A percentile compares a stretch with the other conserved stretches of the same genome.
Evolutionary conservation across 106 monocot genomes (phyloP).

Genomic region (Dioscorea dumetorum): DNA sequence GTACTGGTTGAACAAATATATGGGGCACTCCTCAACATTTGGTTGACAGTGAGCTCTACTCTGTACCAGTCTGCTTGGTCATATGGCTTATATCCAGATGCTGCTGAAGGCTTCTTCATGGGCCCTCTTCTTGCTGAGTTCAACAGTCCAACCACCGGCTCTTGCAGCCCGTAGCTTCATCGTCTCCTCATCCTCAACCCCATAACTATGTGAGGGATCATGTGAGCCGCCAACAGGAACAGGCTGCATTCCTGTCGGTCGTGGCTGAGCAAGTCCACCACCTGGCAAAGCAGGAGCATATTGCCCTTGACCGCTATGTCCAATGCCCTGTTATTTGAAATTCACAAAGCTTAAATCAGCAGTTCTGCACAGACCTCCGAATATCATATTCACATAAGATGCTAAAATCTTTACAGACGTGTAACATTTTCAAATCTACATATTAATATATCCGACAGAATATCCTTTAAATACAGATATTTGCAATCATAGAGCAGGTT

Average conservation of each 20-base stretch:
- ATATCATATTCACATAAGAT: background rate
- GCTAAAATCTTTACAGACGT: background rate
- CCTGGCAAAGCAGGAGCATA: slow-evolving; percentile 65
- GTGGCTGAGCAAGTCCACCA: slow-evolving; percentile 56
- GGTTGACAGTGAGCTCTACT: too few relatives aligned
- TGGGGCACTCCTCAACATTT: too few relatives aligned
- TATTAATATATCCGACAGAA: background rate
- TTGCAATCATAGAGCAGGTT: too few relatives aligned
- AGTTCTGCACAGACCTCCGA: background rate
- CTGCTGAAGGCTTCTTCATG: slow-evolving; percentile 84
- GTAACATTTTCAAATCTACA: background rate
- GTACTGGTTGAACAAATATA: too few relatives aligned
- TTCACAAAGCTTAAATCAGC: background rate
- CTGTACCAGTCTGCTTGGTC: too few relatives aligned
- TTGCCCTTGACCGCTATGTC: slow-evolving; percentile 43
- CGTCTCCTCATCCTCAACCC: slow-evolving; percentile 58
- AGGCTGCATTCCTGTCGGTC: slow-evolving; percentile 61
- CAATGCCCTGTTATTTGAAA: slow-evolving; percentile 19
- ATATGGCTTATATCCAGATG: slow-evolving; percentile 47
- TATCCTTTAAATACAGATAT: background rate
- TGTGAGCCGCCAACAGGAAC: slow-evolving; percentile 28
- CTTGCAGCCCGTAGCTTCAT: slow-evolving; percentile 48
- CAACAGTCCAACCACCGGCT: slow-evolving; percentile 85
- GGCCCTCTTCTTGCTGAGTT: slow-evolving; percentile 64
- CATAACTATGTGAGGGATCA: slow-evolving; percentile 35